phyloP scores from a whole-genome alignment of 2,329 filamentous ascomycete species.

The Exophiala phaeomuriformis region DNA sequence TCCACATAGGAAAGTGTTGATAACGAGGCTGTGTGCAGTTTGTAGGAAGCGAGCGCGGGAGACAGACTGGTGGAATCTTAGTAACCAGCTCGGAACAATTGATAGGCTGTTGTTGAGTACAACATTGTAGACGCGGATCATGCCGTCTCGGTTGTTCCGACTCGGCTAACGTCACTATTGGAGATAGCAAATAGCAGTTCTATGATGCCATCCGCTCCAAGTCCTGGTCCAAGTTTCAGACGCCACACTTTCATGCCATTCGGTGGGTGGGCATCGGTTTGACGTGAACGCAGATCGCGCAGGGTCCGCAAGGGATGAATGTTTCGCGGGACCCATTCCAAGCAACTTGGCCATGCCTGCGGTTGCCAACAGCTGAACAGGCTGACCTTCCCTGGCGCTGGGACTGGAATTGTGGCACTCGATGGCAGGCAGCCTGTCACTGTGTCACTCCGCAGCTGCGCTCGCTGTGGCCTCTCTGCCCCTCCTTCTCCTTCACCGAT shows the following conservation, averaged over 20 bases:
- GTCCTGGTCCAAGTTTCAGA: too few relatives aligned
- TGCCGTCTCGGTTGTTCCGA: not conserved
- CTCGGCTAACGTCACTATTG: conserved; percentile 4
- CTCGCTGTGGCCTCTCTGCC: not conserved
- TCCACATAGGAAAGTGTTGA: not conserved
- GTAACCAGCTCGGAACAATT: conserved; percentile 1
- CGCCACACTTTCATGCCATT: too few relatives aligned
- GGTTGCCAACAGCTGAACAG: not conserved
- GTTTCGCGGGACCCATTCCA: not conserved
- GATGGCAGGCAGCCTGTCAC: too few relatives aligned
- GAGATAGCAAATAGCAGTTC: not conserved
- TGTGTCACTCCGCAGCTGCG: not conserved
- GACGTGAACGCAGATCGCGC: not conserved
- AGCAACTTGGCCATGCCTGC: conserved; percentile 1
- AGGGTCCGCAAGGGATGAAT: not conserved
- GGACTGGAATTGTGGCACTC: not conserved
- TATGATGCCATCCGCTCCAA: too few relatives aligned
- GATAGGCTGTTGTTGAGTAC: not conserved
- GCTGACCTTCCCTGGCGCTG: not conserved
- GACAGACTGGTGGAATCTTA: too few relatives aligned
- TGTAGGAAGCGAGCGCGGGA: not conserved
- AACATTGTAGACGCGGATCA: not conserved
- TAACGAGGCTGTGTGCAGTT: not conserved
- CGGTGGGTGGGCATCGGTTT: too few relatives aligned
- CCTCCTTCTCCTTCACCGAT: not conserved